Base-by-base conservation (phyloP, 2,329 filamentous ascomycete genomes). In the Hyphodiscus sp. region DNA sequence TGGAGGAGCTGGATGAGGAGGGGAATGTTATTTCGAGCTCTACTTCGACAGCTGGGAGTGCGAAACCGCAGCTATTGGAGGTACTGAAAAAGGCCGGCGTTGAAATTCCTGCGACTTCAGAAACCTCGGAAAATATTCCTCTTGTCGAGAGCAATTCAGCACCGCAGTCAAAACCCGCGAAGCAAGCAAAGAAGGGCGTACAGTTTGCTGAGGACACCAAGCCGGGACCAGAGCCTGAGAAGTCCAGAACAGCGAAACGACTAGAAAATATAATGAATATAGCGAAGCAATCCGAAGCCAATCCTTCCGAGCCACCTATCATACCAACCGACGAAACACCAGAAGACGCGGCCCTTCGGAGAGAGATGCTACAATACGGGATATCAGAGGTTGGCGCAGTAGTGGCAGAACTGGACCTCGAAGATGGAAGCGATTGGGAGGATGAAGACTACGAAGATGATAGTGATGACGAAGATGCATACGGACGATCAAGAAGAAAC, bases 361-460 rank as follows among this genome's bases (percentile, higher is more conserved):
- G 85, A 53, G 85, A 96, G 65, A 97, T 99, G 91, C 77, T 97
- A 8, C 80, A 88, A 58, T 99, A 97, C 67, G 86, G 89, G 57
- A 74, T 96, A 70, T 85, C 86, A 45, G 92, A 97, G 69, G 85
- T 99, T 53, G 90, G 91, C 3, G 83, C 89, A 41, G 88, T 99
- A 2, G 94, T 99, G 16, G 94, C 94, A 16, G 91, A 97, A 71
- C 79, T 99, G 45, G 82, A 95, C 54, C 70, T 97, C 1, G 89
- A 95, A 58, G 85, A 91, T 55, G 80, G 76, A 2, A 70, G 71
- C 47, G 82, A 83, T 50, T 79, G 79, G 46, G 76, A 77, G n/a
- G 71, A 76, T 42, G 72, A 76, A 13, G 76, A 75, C 18, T 71
- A 81, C 41, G 72, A 74, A 1, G 73, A 79, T 2, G 76, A 75